Evolutionary conservation across 441 rosid species (phyloP), one percentile per base, ranked within the genome.

Genomic region (Adansonia madagascariensis): DNA sequence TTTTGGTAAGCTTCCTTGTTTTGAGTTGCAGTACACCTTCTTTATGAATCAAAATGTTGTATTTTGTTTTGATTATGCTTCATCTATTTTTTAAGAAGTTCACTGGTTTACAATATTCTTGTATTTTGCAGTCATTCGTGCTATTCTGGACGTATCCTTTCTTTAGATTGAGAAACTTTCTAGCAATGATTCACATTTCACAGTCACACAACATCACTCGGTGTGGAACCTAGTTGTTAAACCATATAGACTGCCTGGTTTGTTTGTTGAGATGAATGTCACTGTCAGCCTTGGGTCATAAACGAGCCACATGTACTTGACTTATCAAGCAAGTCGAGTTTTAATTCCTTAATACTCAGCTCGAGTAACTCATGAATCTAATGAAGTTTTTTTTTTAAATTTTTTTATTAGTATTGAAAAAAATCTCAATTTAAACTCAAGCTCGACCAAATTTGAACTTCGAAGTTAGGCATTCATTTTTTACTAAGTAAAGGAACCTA

Each of bases 81-180:
- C 62, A 24, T 15, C 27, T 67, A 2, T 52, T 41, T 1, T 47
- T 35, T 6, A 65, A 31, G 53, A 1, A 75, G 70, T 46, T 47
- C 47, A 11, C 68, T 6, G 11, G 72, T 80, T 81, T 44, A 78
- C 61, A 6, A 10, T 39, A 0, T 68, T 31, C 61, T 60, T 80
- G 6, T 72, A 20, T 77, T 81, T 47, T 86, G 92, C 97, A 94
- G 98, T 94, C 99, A 20, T 96, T 94, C 63, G 97, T 94, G 93
- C 90, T 94, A 59, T 95, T 95, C 90, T 95, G 99, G 99, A 92
- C 99, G 98, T 95, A 94, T 94, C 98, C 99, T 95, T 90, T 77
- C 41, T 24, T 59, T 46, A 65, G 71, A 66, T 77, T 78, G 6
- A 47, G 55, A 18, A 69, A 67, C 18, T 6, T 74, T 39, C 14